These are phyloP conservation scores for Pseudogymnoascus sp. DNA, from an alignment of 2,329 filamentous ascomycete genomes.

Conservation along the genomic window DNA sequence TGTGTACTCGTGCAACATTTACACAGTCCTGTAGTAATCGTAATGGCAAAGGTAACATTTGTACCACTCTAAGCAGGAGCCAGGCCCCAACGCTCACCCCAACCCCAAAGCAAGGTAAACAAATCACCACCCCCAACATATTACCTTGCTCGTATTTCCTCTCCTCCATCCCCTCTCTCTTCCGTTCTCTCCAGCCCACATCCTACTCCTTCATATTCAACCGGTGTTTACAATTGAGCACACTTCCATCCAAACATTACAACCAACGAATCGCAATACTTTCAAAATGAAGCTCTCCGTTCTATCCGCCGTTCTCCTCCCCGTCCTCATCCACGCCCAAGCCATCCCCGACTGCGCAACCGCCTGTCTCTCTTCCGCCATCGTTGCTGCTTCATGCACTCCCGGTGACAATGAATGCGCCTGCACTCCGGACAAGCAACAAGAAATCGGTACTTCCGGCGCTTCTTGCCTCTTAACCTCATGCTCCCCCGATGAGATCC, in stretches of 20 bases:
- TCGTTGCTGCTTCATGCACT: neutral
- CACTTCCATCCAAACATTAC: neutral
- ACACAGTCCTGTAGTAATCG: neutral
- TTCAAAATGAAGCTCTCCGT: conserved; percentile 3
- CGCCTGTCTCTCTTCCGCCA: neutral
- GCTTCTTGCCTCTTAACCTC: neutral
- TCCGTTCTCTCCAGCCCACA: neutral
- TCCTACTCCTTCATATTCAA: neutral
- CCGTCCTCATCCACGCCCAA: conserved; percentile 1
- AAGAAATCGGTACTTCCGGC: neutral
- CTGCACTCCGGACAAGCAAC: neutral
- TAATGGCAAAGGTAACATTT: neutral
- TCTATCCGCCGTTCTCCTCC: neutral
- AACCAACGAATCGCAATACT: neutral
- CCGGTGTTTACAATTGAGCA: neutral
- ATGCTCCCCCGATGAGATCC: neutral
- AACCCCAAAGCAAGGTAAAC: neutral
- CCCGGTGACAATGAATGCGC: neutral
- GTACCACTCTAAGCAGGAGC: neutral
- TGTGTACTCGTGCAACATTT: neutral
- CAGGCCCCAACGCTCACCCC: neutral
- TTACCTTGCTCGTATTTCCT: neutral
- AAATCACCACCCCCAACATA: neutral
- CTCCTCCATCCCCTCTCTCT: neutral
- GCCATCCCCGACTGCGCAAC: neutral